A percentile compares a stretch with the other conserved stretches of the same genome.
phyloP scores from a whole-genome alignment of 495 filamentous ascomycete genomes.

The Massariosphaeria phaeospora region DNA sequence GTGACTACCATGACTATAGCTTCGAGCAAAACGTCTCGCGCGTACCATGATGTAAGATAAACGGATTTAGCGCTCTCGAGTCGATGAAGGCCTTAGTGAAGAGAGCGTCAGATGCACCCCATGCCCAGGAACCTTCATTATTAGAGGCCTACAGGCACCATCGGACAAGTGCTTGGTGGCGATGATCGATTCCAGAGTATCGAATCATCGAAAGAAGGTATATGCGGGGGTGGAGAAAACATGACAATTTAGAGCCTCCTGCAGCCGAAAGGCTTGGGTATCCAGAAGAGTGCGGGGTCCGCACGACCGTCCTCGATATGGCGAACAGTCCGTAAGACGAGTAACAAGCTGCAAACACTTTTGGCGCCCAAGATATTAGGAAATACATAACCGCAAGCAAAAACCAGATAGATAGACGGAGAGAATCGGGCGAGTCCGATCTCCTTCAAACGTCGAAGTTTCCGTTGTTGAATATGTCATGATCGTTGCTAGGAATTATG shows the following conservation, averaged over 20 bases:
- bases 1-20: conserved; percentile 14
- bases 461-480: conserved; percentile 39
- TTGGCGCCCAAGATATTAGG: conserved; percentile 12
- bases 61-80: no score
- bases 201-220: no score
- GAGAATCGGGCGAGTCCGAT: neutral
- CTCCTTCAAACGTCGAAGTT: conserved; percentile 38
- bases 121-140: no score
- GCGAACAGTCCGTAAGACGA: conserved; percentile 8
- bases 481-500: conserved; percentile 36
- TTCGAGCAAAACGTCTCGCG: no score
- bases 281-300: conserved; percentile 20
- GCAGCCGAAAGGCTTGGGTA: conserved; percentile 14
- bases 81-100: no score
- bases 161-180: no score
- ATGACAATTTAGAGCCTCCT: conserved; percentile 20
- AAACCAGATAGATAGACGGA: neutral
- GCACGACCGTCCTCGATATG: conserved; percentile 3
- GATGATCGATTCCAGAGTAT: no score
- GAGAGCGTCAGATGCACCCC: no score
- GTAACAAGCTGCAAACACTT: conserved; percentile 23
- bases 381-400: conserved; percentile 19
- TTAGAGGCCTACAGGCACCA: no score
- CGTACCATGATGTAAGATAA: no score
- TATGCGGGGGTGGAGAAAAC: no score